These are phyloP conservation scores for Scenedesmus sp. DNA, from an alignment of 163 green algal species.

Conservation along the genomic window DNA sequence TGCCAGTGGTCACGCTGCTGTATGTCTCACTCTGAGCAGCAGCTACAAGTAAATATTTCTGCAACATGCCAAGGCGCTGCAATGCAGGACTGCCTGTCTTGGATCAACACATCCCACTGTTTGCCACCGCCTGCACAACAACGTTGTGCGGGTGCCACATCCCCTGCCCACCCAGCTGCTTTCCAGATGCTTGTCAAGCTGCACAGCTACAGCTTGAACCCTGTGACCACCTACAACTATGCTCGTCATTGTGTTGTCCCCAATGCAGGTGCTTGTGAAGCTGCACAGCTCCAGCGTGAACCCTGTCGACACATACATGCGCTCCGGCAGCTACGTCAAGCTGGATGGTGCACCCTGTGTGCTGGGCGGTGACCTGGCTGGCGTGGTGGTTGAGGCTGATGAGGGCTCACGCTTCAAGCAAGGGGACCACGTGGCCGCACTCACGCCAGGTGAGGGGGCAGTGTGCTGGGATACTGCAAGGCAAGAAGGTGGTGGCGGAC, in stretches of 20 bases:
- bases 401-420: constrained; percentile 32
- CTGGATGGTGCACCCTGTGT: not conserved
- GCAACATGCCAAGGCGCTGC: not conserved
- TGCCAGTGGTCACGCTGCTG: not conserved
- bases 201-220: constrained; percentile 19
- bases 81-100: not conserved
- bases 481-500: no score
- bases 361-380: constrained; percentile 41
- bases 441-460: constrained; percentile 49
- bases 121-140: not conserved
- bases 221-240: not conserved
- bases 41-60: not conserved
- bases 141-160: not conserved
- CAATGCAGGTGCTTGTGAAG: not conserved
- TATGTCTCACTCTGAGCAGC: no score
- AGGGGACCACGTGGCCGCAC: constrained; percentile 58
- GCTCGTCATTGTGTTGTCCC: not conserved
- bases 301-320: constrained; percentile 28
- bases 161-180: not conserved
- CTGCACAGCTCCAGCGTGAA: constrained; percentile 36
- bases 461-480: no score
- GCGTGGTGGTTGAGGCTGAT: constrained; percentile 41
- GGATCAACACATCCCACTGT: not conserved
- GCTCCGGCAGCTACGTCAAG: not conserved
- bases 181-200: constrained; percentile 18